phyloP scores from a whole-genome alignment of 2,329 filamentous ascomycete genomes.

The Xylariaceae sp. region DNA sequence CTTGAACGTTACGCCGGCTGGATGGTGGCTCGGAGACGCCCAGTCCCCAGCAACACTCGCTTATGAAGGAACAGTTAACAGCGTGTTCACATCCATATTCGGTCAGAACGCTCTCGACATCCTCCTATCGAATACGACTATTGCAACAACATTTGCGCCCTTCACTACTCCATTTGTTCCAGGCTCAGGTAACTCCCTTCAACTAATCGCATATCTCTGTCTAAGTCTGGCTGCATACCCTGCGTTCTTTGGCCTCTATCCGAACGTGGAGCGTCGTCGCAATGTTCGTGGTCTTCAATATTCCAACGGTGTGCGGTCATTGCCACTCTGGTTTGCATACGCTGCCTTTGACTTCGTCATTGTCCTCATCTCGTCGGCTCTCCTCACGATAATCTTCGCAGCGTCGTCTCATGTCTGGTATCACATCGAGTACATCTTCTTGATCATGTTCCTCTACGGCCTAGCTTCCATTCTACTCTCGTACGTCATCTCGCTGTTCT shows the following conservation, averaged over 20 bases:
- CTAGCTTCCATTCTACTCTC: conserved; percentile 69
- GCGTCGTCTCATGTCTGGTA: conserved; percentile 66
- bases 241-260: conserved; percentile 83
- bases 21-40: conserved; percentile 66
- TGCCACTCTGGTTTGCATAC: conserved; percentile 83
- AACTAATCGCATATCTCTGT: conserved; percentile 76
- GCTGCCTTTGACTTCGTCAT: conserved; percentile 73
- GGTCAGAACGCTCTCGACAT: conserved; percentile 62
- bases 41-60: conserved; percentile 59
- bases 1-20: conserved; percentile 67
- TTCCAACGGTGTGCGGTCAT: conserved; percentile 78
- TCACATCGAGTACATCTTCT: conserved; percentile 72
- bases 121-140: conserved; percentile 61
- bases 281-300: conserved; percentile 84
- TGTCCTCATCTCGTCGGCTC: conserved; percentile 59
- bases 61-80: conserved; percentile 60
- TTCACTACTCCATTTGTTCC: conserved; percentile 73
- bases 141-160: conserved; percentile 64
- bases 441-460: conserved; percentile 76
- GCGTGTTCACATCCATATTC: conserved; percentile 52
- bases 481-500: conserved; percentile 77
- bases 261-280: conserved; percentile 72
- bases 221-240: conserved; percentile 74
- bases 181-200: conserved; percentile 64
- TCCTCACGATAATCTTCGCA: conserved; percentile 65